Conservation (phyloP, 768 basidiomycete species). For the Lanmaoa pseudosensibilis region DNA sequence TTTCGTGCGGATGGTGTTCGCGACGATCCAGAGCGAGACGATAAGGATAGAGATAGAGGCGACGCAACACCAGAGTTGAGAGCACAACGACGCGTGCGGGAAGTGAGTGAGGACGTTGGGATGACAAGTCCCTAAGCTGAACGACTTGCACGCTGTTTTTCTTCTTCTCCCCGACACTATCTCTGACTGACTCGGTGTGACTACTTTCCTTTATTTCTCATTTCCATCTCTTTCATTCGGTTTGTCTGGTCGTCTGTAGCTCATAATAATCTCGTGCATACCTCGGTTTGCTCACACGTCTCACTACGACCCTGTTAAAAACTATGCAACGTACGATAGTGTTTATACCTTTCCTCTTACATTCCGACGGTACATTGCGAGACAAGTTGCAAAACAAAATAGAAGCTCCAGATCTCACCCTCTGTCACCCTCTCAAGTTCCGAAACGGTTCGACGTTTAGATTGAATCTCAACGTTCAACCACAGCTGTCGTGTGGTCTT, state of each 20-base stretch:
- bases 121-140: slow-evolving; percentile 32
- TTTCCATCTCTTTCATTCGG: background rate
- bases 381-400: slow-evolving; percentile 1
- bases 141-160: background rate
- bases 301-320: slow-evolving; percentile 15
- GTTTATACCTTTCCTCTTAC: slow-evolving; percentile 29
- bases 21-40: slow-evolving; percentile 18
- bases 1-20: slow-evolving; percentile 20
- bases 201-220: background rate
- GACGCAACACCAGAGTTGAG: slow-evolving; percentile 35
- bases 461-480: too few relatives aligned
- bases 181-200: background rate
- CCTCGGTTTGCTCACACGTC: slow-evolving; percentile 17
- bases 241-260: slow-evolving; percentile 21
- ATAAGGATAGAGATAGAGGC: slow-evolving; percentile 30
- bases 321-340: slow-evolving; percentile 27
- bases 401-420: slow-evolving; percentile 9
- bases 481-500: too few relatives aligned
- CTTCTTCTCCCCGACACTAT: background rate
- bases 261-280: slow-evolving; percentile 30
- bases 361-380: background rate
- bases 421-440: too few relatives aligned
- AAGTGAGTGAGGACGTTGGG: slow-evolving; percentile 33
- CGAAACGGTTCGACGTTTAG: background rate
- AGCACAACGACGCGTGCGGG: slow-evolving; percentile 29